Evolutionary conservation across 2,329 filamentous ascomycete genomes (phyloP).

Genomic region (Alternaria rosae): DNA sequence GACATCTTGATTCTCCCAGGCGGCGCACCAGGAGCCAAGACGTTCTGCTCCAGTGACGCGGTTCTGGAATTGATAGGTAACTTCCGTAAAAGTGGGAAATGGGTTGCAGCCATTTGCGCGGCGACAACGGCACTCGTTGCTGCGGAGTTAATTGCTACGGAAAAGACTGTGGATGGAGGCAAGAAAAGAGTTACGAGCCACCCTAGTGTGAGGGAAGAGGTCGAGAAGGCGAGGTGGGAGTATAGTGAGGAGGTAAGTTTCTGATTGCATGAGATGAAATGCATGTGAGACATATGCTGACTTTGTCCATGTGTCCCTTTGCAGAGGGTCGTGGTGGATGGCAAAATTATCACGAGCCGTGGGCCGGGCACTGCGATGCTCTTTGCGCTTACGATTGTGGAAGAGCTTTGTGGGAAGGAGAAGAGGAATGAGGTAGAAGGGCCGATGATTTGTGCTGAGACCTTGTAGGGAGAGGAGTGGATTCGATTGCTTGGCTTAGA

Average conservation of each 20-base stretch:
- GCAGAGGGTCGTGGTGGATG: slow-evolving; percentile 47
- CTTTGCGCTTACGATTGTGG: slow-evolving; percentile 51
- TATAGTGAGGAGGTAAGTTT: slow-evolving; percentile 50
- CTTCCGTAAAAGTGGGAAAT: slow-evolving; percentile 42
- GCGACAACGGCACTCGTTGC: slow-evolving; percentile 50
- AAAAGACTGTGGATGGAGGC: slow-evolving; percentile 17
- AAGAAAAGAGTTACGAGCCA: slow-evolving; percentile 47
- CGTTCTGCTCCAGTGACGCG: slow-evolving; percentile 32
- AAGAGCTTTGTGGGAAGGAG: slow-evolving; percentile 50
- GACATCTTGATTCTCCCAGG: slow-evolving; percentile 51
- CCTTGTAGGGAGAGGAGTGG: slow-evolving; percentile 20
- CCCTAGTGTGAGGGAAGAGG: slow-evolving; percentile 47
- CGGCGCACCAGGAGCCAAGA: slow-evolving; percentile 48
- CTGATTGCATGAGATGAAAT: too few species aligned
- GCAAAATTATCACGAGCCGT: slow-evolving; percentile 45
- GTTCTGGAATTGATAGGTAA: slow-evolving; percentile 41
- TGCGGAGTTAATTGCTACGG: slow-evolving; percentile 24
- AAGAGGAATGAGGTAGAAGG: slow-evolving; percentile 60
- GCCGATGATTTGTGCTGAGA: slow-evolving; percentile 54
- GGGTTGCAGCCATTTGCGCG: slow-evolving; percentile 49
- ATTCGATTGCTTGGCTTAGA: too few species aligned
- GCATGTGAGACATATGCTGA: too few species aligned
- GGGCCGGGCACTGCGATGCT: slow-evolving; percentile 51
- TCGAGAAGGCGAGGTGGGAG: slow-evolving; percentile 42
- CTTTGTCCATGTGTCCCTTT: too few species aligned